Base-by-base conservation (phyloP, 2,329 filamentous ascomycete genomes). In the Colletotrichum sp. region DNA sequence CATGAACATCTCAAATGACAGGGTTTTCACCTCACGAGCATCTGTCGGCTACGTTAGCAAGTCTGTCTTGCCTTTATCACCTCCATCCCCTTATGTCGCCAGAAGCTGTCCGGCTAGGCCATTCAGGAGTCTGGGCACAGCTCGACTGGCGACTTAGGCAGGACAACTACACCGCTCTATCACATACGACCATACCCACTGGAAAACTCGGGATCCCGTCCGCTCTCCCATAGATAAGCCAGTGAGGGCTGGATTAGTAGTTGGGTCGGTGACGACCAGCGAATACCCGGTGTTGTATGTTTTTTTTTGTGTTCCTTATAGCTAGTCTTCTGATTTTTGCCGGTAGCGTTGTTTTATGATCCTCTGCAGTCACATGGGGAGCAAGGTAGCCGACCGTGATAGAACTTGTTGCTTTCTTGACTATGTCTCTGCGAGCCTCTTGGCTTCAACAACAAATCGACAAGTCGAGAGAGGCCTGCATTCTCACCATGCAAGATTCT, bases 131-230 rank as follows among this genome's bases (percentile, higher is more conserved):
- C 16, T 26, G 26, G 24, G 24, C 18, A 18, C 15, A 26, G 9
- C 26, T 34, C 8, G 13, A 12, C 28, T 28, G 28, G 28, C 15
- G 21, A 61, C 28, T 61, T 61, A 32, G 9, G 7, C 28, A 61
- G 18, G 7, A 32, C 28, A n/a, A 5, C 18, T 7, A 5, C 6
- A 5, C 0, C 1, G 0, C 0, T 4, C 10, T 4, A 43, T 2
- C 12, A 57, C 71, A 69, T 55, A 61, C 57, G 55, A 70, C 21
- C 57, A 63, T 32, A 70, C 66, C 71, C 52, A 69, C 65, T 70
- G 57, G 71, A 73, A 12, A 69, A 73, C 65, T 73, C 55, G 65
- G 71, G 64, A 72, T 70, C 32, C 55, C 52, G 70, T 68, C 32
- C 36, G 36, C 36, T 39, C 36, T 39, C 36, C 36, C 36, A 39